A percentile compares a stretch with the other conserved stretches of the same genome.
Conservation (phyloP, 345 rosid species). For the Lagerstroemia speciosa region DNA sequence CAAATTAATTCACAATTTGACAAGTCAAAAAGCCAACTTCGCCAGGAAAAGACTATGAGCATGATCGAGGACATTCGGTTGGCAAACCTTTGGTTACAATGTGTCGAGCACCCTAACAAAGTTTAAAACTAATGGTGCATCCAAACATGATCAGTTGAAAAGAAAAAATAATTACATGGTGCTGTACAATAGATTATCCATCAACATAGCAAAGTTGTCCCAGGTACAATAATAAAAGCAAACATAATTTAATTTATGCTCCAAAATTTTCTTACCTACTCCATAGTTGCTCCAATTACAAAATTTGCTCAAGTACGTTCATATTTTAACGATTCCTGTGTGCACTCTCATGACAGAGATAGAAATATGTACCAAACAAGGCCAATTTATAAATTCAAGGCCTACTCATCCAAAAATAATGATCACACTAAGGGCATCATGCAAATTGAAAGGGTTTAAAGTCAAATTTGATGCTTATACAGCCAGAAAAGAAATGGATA, state of each 20-base stretch:
- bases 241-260: background rate
- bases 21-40: too few relatives aligned
- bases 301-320: background rate
- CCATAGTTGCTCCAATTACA: background rate
- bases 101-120: background rate
- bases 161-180: background rate
- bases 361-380: background rate
- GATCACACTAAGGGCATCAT: background rate
- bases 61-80: too few relatives aligned
- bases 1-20: too few relatives aligned
- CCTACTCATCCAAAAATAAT: background rate
- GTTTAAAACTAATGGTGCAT: background rate
- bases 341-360: background rate
- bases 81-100: too few relatives aligned
- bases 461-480: background rate
- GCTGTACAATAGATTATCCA: background rate
- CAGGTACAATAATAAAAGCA: background rate
- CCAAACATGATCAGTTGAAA: background rate
- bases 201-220: background rate
- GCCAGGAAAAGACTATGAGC: too few relatives aligned
- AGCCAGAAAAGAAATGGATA: background rate
- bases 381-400: background rate
- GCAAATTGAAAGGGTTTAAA: background rate
- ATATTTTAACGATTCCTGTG: background rate
- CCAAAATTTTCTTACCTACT: background rate